Evolutionary conservation across 495 filamentous ascomycete genomes (phyloP).

Genomic region (Ramalina intermedia): DNA sequence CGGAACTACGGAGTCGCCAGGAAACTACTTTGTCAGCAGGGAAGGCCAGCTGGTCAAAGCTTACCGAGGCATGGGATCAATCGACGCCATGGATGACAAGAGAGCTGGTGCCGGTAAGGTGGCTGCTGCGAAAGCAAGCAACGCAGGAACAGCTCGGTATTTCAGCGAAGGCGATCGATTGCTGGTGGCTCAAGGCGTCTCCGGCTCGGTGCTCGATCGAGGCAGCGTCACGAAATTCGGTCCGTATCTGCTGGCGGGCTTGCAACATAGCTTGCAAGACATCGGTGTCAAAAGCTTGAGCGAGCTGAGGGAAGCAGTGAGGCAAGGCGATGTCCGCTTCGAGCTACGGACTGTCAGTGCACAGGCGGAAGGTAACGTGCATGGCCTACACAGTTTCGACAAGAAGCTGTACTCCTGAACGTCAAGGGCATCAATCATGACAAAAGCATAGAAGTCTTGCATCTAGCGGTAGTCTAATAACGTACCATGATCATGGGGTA

Average conservation of each 20-base stretch:
- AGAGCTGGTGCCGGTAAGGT: slow-evolving; percentile 50
- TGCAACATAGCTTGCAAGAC: slow-evolving; percentile 96
- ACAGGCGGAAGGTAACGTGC: slow-evolving; percentile 88
- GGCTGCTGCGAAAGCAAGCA: slow-evolving; percentile 70
- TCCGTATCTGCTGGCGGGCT: slow-evolving; percentile 83
- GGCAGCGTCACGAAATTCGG: slow-evolving; percentile 86
- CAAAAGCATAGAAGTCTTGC: too few relatives aligned
- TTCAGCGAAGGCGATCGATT: slow-evolving; percentile 93
- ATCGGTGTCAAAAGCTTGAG: slow-evolving; percentile 68
- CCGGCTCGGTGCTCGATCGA: slow-evolving; percentile 56
- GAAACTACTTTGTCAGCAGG: slow-evolving; percentile 86
- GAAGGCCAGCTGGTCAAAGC: slow-evolving; percentile 98
- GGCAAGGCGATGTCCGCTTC: slow-evolving; percentile 69
- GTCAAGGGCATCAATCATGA: neutral
- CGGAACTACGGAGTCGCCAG: slow-evolving; percentile 93
- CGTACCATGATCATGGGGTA: neutral
- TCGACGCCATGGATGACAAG: slow-evolving; percentile 99
- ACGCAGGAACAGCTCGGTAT: slow-evolving; percentile 94
- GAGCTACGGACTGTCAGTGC: slow-evolving; percentile 90
- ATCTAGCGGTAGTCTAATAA: too few relatives aligned
- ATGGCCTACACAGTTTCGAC: slow-evolving; percentile 92
- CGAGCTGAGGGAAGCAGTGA: slow-evolving; percentile 62
- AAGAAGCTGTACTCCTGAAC: slow-evolving; percentile 93
- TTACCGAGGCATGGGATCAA: slow-evolving; percentile 96
- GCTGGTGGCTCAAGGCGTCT: slow-evolving; percentile 93